phyloP scores from a whole-genome alignment of 2,329 filamentous ascomycete genomes.

The Scleromitrula shiraiana region DNA sequence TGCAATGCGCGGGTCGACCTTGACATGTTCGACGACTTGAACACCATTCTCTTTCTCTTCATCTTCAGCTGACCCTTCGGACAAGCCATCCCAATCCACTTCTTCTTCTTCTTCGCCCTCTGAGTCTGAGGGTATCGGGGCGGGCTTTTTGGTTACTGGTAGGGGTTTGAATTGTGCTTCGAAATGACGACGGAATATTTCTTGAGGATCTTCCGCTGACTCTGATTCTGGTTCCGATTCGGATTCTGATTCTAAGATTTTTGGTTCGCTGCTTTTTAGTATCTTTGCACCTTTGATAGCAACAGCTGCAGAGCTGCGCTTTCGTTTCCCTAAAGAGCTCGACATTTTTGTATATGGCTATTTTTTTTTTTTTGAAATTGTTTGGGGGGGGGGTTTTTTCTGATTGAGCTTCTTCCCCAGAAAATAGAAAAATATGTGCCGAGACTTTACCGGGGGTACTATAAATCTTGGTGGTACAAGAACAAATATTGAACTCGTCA shows the following conservation, averaged over 20 bases:
- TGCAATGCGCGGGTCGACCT: conserved; percentile 20
- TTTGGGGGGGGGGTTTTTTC: neutral
- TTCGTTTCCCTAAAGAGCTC: conserved; percentile 40
- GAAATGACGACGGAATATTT: conserved; percentile 75
- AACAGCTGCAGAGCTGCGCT: conserved; percentile 33
- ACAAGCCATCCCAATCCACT: conserved; percentile 58
- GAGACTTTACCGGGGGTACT: conserved; percentile 10
- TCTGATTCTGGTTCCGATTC: neutral
- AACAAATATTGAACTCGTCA: no score
- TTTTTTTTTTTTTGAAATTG: no score
- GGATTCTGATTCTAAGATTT: neutral
- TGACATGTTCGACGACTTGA: conserved; percentile 37
- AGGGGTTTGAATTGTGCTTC: conserved; percentile 81
- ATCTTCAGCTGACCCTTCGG: conserved; percentile 20
- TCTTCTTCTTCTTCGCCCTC: conserved; percentile 30
- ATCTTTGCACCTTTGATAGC: conserved; percentile 16
- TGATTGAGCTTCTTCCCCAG: neutral
- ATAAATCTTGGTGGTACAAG: neutral
- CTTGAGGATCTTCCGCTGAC: conserved; percentile 43
- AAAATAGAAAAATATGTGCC: conserved; percentile 11
- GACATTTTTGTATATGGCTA: conserved; percentile 21
- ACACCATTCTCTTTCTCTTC: conserved; percentile 34
- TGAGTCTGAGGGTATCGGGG: conserved; percentile 10
- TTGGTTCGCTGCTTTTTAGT: conserved; percentile 13
- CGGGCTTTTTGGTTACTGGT: conserved; percentile 26